Base-by-base conservation (phyloP, 1,284 basidiomycete species). In the Trichosporon ovoides region DNA sequence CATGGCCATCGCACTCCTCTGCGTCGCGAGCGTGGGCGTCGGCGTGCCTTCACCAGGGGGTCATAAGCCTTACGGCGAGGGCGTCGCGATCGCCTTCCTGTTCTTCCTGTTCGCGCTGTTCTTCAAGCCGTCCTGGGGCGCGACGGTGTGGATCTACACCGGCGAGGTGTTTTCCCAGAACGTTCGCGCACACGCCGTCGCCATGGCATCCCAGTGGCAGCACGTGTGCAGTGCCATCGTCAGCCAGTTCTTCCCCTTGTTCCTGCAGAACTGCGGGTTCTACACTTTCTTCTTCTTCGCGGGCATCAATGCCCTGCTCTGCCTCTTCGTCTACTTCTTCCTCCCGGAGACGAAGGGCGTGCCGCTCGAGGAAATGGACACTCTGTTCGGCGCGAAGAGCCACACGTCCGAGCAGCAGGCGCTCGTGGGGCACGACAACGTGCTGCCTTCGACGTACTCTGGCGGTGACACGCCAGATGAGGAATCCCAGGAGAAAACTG, bases 281-380 rank as follows among this genome's bases (percentile, higher is more conserved):
- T 53, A 53, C 57, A 53, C 46, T n/a, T 58, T 58, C 46, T 53
- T 53, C 46, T 58, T 58, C 49, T 58, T 52, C 37, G 36, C 35
- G 2, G 55, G 55, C 35, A 50, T 49, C 36, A 56, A 56, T 35
- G n/a, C 36, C 0, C 10, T 56, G 18, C 37, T 56, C 3, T 50
- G 35, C 14, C 19, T 43, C 5, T 38, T 38, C 20, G 38, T 43
- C 43, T 9, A 28, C 53, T 58, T 63, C 58, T 52, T 57, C 53
- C 52, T 63, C 7, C 61, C 61, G 7, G 61, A 63, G 56, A 55
- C 49, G 1, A 38, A 51, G 14, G 36, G 43, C 14, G 31, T 49
- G 20, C 35, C 56, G 11, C 91, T 97, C 86, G 91, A 95, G 72
- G 92, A 89, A 73, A 80, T 98, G 24, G 91, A 90, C 0, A 92